Evolutionary conservation across 331 rosid genomes (phyloP), one percentile per base, ranked within the genome.

Genomic region (Spiraea crenata): DNA sequence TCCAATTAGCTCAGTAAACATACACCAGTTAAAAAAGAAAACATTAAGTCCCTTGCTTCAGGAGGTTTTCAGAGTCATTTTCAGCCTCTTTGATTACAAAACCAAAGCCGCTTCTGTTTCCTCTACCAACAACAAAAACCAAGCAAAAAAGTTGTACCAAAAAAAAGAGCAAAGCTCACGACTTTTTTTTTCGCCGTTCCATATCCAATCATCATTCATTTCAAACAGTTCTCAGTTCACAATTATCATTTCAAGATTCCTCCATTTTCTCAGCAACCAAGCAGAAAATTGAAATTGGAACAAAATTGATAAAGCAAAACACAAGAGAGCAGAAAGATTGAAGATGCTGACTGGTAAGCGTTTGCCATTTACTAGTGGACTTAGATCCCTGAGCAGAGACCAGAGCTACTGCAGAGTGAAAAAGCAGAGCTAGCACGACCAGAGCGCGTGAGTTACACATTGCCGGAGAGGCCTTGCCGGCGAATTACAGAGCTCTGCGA

Each of bases 351-450:
- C 99, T 96, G 1, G 8, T 44, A 25, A 91, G 93, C 16, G 99
- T 91, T 19, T 78, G 70, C 99, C 99, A 95, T 48, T 0, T 34
- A 11, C 25, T 15, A 19, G 73, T 72, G 44, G 19, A 9, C 19
- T 76, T 72, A 78, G 97, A 95, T 87, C 96, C 75, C 96, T 87
- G 86, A 81, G 96, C 96, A 49, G 89, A 87, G 65, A 86, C 96
- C 67, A 74, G 73, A 48, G 78, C 76, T 15, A 79, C 62, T 5
- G 66, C 48, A 8, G 71, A 82, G 72, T 78, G 89, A 69, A 92
- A 84, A 72, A 87, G 69, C 14, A 86, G 73, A 61, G 72, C 35
- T 5, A 84, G 76, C 2, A 79, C 59, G 51, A 65, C 17, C 10
- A 75, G 65, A 79, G 86, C 79, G 87, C 95, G 87, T 64, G 84